phyloP scores from a whole-genome alignment of 345 rosid genomes.

The Syzygium aromaticum region DNA sequence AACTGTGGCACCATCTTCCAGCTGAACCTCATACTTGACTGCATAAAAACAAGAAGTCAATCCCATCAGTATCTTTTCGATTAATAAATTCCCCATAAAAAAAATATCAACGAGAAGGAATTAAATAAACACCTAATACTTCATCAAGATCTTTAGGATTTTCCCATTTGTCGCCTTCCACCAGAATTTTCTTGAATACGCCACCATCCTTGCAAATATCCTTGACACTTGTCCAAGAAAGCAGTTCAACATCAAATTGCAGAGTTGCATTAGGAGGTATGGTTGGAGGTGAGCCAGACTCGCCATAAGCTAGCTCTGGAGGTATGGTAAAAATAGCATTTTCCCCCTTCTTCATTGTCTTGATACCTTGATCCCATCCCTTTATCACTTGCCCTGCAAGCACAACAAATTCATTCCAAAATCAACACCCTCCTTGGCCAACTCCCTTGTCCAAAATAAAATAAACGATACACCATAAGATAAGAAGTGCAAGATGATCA shows the following conservation, averaged over 20 bases:
- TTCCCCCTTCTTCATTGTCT: constrained; percentile 95
- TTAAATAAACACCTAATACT: constrained; percentile 5
- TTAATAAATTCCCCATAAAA: constrained; percentile 63
- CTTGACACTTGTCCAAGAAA: constrained; percentile 15
- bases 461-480: neutral
- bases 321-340: constrained; percentile 86
- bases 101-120: neutral
- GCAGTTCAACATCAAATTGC: constrained; percentile 33
- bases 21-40: constrained; percentile 68
- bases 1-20: constrained; percentile 68
- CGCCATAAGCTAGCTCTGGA: constrained; percentile 75
- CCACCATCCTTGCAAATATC: constrained; percentile 20
- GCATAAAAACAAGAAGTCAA: constrained; percentile 9
- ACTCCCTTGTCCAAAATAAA: neutral
- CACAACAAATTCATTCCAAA: neutral
- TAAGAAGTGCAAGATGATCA: neutral
- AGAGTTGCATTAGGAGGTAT: constrained; percentile 88
- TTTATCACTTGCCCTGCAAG: constrained; percentile 78
- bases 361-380: constrained; percentile 97
- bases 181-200: constrained; percentile 12
- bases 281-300: constrained; percentile 79
- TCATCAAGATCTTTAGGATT: constrained; percentile 19
- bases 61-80: neutral
- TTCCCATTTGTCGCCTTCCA: constrained; percentile 13
- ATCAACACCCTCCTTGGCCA: neutral